Evolutionary conservation across 2,329 filamentous ascomycete species (phyloP), one percentile per base, ranked within the genome.

Genomic region (Xylaria sp.): DNA sequence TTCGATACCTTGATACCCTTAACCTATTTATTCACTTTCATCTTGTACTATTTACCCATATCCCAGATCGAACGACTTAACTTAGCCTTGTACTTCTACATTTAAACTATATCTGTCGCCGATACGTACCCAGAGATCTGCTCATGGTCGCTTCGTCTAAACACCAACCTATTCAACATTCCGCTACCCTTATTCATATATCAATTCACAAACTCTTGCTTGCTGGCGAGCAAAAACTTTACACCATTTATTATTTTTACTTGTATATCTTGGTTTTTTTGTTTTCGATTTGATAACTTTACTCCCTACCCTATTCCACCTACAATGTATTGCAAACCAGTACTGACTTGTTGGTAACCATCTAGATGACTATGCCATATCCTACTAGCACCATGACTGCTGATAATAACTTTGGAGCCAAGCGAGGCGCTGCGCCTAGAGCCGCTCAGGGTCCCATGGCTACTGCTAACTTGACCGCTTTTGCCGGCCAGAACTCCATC

Each of bases 351-450:
- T 12, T 5, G 42, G n/a, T 27, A 1, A 60, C 25, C 60, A 60
- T 23, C 35, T 42, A 70, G 60, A 73, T 68, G 70, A 71, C 73
- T 73, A 75, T 74, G 72, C 50, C 68, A 70, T 75, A 72, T 57
- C 60, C 72, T 65, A 71, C 55, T 62, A 73, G 64, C 51, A 74
- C 54, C 60, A 74, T 75, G 74, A 21, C 66, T 42, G 23, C 64
- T 53, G 74, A 79, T 57, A 74, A 73, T 72, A 65, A 70, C 72
- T 66, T 71, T 69, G 44, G 72, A 60, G 66, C 71, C 64, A 75
- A 74, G 61, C 64, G 75, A 65, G 63, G 72, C 66, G 55, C 69
- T 65, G 51, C 70, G 63, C 64, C 68, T 71, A 72, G 74, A 60
- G 37, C 71, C 47, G 53, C 69, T 48, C 74, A 77, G 66, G 74